Evolutionary conservation across 495 filamentous ascomycete species (phyloP), one percentile per base, ranked within the genome.

Genomic region (Annulohypoxylon moriforme): DNA sequence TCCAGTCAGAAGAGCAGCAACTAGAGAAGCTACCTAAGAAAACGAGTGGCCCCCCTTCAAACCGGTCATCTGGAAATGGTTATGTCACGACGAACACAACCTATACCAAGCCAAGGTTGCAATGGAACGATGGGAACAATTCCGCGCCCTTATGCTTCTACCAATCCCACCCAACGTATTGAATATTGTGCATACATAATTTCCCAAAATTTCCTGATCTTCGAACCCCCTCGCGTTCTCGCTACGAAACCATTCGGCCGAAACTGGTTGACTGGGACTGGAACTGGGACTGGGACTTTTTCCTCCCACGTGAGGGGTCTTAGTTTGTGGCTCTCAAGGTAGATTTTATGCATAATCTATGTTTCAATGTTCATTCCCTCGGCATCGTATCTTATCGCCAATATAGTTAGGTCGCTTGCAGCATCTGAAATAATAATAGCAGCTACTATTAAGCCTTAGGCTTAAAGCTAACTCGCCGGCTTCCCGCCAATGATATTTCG

Each of bases 281-380:
- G n/a, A n/a, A n/a, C n/a, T n/a, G n/a, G n/a, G n/a, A n/a, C n/a
- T n/a, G n/a, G 59, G 46, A 4, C 36, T 14, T 14, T 40, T 46
- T 33, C 27, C 27, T 64, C 38, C 64, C 59, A 72, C 55, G 60
- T 60, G 69, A 72, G 64, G 69, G 59, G 64, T 29, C 31, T 24
- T 24, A 59, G 36, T 63, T 52, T 36, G 25, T 53, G 58, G 49
- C 20, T 55, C 57, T 60, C 50, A 36, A 58, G 68, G 55, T 57
- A 27, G 24, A 65, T 67, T 71, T 57, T 60, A 38, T 67, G 64
- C 58, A 50, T 59, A 53, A 31, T 34, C 50, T 34, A n/a, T 34
- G 50, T 31, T 31, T 20, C 20, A 13, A 36, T 44, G n/a, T 25
- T 33, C 20, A n/a, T 47, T 47, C n/a, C 31, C 42, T 55, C 40